Evolutionary conservation across 495 filamentous ascomycete species (phyloP), one percentile per base, ranked within the genome.

Genomic region (Xylaria scruposa): DNA sequence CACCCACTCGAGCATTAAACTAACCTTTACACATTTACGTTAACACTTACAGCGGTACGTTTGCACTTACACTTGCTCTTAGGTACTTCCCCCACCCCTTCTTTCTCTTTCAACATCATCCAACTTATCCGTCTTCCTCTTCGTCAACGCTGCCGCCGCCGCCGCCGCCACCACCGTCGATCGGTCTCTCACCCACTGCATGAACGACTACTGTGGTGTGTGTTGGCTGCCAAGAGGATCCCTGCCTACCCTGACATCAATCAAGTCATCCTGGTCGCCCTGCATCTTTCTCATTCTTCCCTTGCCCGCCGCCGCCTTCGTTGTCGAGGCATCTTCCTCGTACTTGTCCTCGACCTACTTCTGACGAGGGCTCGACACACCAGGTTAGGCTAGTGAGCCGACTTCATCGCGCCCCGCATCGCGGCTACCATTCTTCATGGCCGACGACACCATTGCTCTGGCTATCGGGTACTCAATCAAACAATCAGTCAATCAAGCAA

Each of bases 181-280:
- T 17, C 26, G 8, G 10, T 12, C 13, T 24, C 53, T 26, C 26
- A 12, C 13, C 24, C 53, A 10, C 53, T 31, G 53, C 53, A 60
- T 36, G 31, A n/a, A 40, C 31, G 31, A 59, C 26, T 59, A 36
- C 54, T 60, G 31, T n/a, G 33, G 31, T 63, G 42, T 61, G 67
- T 49, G 56, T 70, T 62, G 58, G 44, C 54, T 70, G 68, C 31
- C 46, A 44, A 70, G 56, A 33, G 42, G 51, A 70, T 63, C 68
- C 68, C 68, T 70, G 68, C 56, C 56, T 9, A 15, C 54, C 49
- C 33, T 63, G 68, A 70, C 68, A 70, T 70, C 68, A 70, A 63
- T 24, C 17, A 42, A 58, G 54, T 24, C 38, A 44, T 68, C 38
- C 65, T 40, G 4, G 53, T 33, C 26, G 29, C 12, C 42, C 49